These are phyloP conservation scores for Inosperma sp. DNA, from an alignment of 768 basidiomycete genomes.

Conservation along the genomic window DNA sequence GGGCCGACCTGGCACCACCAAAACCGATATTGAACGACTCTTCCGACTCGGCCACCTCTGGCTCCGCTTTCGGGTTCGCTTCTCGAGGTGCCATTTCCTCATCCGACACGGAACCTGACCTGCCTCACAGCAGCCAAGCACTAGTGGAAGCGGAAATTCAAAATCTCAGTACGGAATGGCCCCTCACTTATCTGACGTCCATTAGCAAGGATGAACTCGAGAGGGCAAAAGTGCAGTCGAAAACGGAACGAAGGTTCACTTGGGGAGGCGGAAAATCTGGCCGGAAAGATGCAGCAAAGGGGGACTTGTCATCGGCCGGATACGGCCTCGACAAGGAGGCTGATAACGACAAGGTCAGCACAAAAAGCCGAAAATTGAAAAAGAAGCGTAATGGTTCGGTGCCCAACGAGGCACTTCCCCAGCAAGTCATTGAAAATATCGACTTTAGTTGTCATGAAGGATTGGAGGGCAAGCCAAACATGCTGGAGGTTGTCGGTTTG, in stretches of 20 bases:
- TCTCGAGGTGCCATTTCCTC: neutral
- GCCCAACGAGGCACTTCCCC: neutral
- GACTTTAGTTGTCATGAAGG: neutral
- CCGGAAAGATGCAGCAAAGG: neutral
- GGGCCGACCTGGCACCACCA: too few relatives aligned
- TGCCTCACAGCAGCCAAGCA: neutral
- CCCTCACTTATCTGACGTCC: neutral
- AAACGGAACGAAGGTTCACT: neutral
- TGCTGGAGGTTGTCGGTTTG: too few relatives aligned
- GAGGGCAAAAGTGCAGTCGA: neutral
- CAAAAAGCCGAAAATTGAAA: neutral
- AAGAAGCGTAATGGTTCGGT: neutral
- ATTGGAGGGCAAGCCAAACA: too few relatives aligned
- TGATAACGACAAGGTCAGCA: neutral
- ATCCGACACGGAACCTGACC: neutral
- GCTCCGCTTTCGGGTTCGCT: neutral
- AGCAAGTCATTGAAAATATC: neutral
- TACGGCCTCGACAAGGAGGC: neutral
- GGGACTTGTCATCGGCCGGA: neutral
- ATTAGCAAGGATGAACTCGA: neutral
- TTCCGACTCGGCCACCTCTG: neutral
- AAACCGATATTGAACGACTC: too few relatives aligned
- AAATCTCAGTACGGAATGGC: neutral
- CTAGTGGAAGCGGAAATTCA: neutral
- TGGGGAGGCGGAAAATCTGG: slow-evolving; percentile 1